These are phyloP conservation scores for Trifolium repens DNA, from an alignment of 306 rosid species.

Conservation along the genomic window DNA sequence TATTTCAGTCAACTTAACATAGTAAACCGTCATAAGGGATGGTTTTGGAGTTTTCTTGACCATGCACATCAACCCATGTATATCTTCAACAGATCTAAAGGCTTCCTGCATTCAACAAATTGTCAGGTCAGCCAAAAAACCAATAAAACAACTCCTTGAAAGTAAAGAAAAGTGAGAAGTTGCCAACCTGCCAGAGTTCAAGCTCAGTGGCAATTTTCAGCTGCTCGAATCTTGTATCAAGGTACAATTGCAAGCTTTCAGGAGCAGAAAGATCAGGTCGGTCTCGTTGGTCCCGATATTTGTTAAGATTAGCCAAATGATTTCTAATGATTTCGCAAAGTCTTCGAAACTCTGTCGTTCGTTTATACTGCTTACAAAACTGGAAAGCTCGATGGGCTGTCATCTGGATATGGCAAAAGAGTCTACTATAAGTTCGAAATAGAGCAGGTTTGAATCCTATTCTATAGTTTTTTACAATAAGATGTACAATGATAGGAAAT, in stretches of 20 bases:
- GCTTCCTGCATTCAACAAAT: slow-evolving; percentile 76
- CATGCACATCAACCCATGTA: slow-evolving; percentile 96
- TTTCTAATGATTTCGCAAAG: slow-evolving; percentile 92
- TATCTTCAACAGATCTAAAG: slow-evolving; percentile 91
- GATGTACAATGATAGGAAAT: neutral
- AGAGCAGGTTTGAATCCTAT: neutral
- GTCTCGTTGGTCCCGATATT: slow-evolving; percentile 94
- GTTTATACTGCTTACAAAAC: slow-evolving; percentile 94
- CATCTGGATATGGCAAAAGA: slow-evolving; percentile 63
- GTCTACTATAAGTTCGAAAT: slow-evolving; percentile 1
- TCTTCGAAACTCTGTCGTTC: slow-evolving; percentile 94
- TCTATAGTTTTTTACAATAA: neutral
- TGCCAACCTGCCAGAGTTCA: slow-evolving; percentile 94
- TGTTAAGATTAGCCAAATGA: slow-evolving; percentile 86
- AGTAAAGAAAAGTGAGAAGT: neutral
- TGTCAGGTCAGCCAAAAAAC: neutral
- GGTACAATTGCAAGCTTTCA: slow-evolving; percentile 91
- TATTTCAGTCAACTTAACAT: slow-evolving; percentile 87
- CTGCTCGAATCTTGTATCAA: slow-evolving; percentile 97
- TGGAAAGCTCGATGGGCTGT: slow-evolving; percentile 99
- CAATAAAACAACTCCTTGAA: neutral
- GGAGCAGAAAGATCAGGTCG: slow-evolving; percentile 89
- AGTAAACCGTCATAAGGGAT: slow-evolving; percentile 95
- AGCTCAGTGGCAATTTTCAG: slow-evolving; percentile 94
- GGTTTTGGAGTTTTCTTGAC: slow-evolving; percentile 95